A percentile compares a stretch with the other conserved stretches of the same genome.
Conservation (phyloP, 805 yeast species). For the Schwanniomyces occidentalis region DNA sequence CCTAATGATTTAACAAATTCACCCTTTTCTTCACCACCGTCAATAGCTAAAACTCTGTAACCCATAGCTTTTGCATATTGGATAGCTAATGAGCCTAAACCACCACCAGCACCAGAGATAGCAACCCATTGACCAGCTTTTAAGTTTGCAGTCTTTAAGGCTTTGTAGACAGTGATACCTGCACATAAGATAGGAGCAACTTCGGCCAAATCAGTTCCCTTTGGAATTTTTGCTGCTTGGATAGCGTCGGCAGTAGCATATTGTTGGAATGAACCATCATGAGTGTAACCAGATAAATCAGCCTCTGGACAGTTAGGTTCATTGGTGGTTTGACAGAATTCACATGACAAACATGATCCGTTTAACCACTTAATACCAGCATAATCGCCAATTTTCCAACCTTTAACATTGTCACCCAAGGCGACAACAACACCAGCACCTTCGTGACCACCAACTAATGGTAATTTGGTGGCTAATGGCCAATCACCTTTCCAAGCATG, state of each 20-base stretch:
- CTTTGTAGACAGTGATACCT: conserved; percentile 90
- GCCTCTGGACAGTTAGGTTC: conserved; percentile 75
- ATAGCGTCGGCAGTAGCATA: conserved; percentile 86
- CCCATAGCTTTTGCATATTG: conserved; percentile 83
- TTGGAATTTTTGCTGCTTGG: conserved; percentile 80
- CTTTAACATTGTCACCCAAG: conserved; percentile 64
- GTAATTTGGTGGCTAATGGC: conserved; percentile 75
- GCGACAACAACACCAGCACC: conserved; percentile 88
- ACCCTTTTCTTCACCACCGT: conserved; percentile 66
- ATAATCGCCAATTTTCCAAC: conserved; percentile 74
- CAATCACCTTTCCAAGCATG: conserved; percentile 96
- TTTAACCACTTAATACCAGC: conserved; percentile 88
- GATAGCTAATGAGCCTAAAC: conserved; percentile 71
- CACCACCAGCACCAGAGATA: conserved; percentile 79
- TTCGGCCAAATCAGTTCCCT: conserved; percentile 70
- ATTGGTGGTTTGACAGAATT: conserved; percentile 63
- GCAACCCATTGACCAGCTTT: conserved; percentile 75
- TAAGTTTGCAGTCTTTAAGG: conserved; percentile 74
- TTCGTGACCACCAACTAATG: conserved; percentile 86
- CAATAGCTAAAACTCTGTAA: conserved; percentile 67
- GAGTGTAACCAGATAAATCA: conserved; percentile 75
- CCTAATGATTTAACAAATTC: conserved; percentile 58
- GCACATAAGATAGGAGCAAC: conserved; percentile 87
- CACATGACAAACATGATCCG: conserved; percentile 75
- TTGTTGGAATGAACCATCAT: conserved; percentile 90